Evolutionary conservation across 2,329 filamentous ascomycete genomes (phyloP).

Genomic region (Sordariomycetes sp.): DNA sequence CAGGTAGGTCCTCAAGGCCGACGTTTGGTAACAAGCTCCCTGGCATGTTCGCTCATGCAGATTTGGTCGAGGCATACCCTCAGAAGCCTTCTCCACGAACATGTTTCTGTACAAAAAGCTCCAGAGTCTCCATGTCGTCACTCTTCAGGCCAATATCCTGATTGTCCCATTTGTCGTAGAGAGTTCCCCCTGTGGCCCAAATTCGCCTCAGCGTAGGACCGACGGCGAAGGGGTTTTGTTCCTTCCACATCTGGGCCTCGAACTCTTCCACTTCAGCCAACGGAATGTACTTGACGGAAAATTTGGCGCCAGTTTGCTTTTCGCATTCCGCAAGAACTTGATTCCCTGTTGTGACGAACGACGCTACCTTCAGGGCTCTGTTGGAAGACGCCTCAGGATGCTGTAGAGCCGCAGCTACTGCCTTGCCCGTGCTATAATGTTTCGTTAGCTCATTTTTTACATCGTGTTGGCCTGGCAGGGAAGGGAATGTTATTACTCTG

Average conservation of each 20-base stretch:
- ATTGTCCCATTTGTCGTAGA: constrained; percentile 63
- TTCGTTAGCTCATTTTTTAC: constrained; percentile 2
- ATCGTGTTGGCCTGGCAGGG: fast-evolving
- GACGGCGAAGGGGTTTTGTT: constrained; percentile 40
- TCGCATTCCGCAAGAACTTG: constrained; percentile 59
- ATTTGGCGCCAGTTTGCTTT: constrained; percentile 45
- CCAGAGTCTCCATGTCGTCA: constrained; percentile 42
- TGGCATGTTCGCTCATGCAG: too few species aligned
- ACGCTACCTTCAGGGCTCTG: constrained; percentile 57
- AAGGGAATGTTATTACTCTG: constrained; percentile 43
- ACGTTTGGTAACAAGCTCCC: too few species aligned
- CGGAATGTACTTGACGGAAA: constrained; percentile 38
- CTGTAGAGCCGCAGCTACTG: constrained; percentile 52
- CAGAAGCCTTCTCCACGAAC: too few species aligned
- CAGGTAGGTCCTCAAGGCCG: too few species aligned
- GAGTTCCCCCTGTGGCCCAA: constrained; percentile 63
- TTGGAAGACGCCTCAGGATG: constrained; percentile 44
- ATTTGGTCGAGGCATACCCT: too few species aligned
- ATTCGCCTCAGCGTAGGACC: constrained; percentile 56
- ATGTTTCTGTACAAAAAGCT: too few species aligned
- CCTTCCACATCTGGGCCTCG: constrained; percentile 52
- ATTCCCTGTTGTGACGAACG: constrained; percentile 57
- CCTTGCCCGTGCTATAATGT: constrained; percentile 49
- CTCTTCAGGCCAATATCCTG: constrained; percentile 39
- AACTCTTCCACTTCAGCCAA: constrained; percentile 42